A percentile compares a stretch with the other conserved stretches of the same genome.
Conservation (phyloP, 495 filamentous ascomycete species). For the Tricharina praecox region DNA sequence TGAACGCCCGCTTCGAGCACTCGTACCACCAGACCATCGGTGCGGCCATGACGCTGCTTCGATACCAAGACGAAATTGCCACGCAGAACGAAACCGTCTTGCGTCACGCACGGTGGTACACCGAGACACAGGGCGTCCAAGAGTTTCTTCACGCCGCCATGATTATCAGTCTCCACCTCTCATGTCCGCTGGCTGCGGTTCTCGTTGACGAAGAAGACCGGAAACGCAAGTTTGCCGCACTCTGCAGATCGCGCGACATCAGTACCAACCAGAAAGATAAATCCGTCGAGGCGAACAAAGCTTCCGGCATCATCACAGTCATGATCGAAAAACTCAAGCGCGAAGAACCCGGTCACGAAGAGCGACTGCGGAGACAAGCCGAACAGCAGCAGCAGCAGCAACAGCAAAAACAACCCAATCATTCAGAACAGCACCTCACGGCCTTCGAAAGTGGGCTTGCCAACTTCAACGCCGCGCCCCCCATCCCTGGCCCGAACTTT, state of each 20-base stretch:
- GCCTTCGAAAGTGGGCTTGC: not conserved
- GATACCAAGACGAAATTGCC: conserved; percentile 58
- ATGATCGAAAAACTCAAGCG: conserved; percentile 5
- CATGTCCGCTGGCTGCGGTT: not conserved
- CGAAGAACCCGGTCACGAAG: not conserved
- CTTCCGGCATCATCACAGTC: not conserved
- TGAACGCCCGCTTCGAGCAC: conserved; percentile 59
- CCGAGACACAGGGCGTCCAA: conserved; percentile 51
- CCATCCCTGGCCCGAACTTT: not conserved
- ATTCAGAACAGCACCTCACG: not conserved
- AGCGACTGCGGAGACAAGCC: not conserved
- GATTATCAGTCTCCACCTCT: conserved; percentile 66
- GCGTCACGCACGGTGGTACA: conserved; percentile 58
- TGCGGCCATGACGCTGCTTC: conserved; percentile 57
- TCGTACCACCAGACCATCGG: conserved; percentile 63
- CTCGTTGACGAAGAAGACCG: not conserved
- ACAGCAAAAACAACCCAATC: not conserved
- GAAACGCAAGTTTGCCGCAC: not conserved
- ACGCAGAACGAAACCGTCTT: conserved; percentile 52
- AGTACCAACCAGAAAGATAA: not conserved
- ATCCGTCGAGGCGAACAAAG: not conserved
- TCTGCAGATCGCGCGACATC: not conserved
- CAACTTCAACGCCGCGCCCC: not conserved
- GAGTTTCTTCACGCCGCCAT: conserved; percentile 82
- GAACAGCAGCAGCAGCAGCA: not conserved